phyloP scores from a whole-genome alignment of 768 basidiomycete genomes.

The Boletus eberwhitei region DNA sequence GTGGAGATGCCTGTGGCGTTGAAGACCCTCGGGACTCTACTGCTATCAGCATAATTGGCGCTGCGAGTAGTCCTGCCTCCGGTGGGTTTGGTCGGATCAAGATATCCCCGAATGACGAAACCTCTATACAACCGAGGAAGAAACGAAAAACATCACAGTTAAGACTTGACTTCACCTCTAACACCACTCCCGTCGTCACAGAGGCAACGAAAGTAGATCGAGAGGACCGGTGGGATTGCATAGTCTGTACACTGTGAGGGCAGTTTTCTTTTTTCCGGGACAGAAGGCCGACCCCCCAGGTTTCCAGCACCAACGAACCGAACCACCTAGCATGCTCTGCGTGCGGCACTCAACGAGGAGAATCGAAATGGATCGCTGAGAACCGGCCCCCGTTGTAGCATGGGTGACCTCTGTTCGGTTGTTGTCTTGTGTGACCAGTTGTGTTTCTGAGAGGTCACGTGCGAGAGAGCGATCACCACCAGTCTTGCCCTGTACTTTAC shows the following conservation, averaged over 20 bases:
- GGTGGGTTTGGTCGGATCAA: not conserved
- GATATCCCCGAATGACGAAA: not conserved
- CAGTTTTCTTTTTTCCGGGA: not conserved
- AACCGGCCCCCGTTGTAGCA: not conserved
- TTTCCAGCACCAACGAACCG: constrained; percentile 47
- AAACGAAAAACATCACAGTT: constrained; percentile 18
- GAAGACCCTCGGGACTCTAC: not conserved
- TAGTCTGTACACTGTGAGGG: constrained; percentile 63
- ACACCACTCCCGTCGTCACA: not conserved
- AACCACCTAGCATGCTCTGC: constrained; percentile 59
- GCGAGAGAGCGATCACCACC: not conserved
- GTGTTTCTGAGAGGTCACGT: constrained; percentile 18
- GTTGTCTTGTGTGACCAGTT: not conserved
- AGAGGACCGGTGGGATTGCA: constrained; percentile 46
- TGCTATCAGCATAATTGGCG: not conserved
- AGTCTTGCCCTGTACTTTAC: not conserved
- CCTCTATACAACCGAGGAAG: constrained; percentile 12
- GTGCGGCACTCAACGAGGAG: constrained; percentile 54
- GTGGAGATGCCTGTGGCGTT: not conserved
- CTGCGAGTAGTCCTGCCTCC: not conserved
- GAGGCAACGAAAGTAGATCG: constrained; percentile 37
- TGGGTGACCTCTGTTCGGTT: not conserved
- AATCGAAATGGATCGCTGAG: constrained; percentile 22
- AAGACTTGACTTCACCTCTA: constrained; percentile 7
- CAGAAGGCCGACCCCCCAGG: constrained; percentile 4